Base-by-base conservation (phyloP, 306 rosid species). In the Sesbania bispinosa region DNA sequence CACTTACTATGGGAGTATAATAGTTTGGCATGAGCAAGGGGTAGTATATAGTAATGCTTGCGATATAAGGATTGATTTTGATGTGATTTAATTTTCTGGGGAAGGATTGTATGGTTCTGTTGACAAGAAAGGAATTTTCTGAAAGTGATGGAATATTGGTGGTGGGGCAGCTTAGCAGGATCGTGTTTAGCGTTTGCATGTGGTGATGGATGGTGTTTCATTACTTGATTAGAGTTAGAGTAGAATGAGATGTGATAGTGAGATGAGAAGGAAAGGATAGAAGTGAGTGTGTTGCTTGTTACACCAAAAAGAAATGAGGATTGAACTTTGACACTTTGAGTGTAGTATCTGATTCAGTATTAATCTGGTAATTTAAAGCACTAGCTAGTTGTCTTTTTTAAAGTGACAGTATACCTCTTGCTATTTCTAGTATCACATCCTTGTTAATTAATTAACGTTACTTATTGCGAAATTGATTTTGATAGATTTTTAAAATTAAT, bases 51-150 rank as follows among this genome's bases (percentile, higher is more conserved):
- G 21, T 6, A 70, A 1, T 55, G 29, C 69, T 45, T 67, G 67
- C 4, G 69, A 21, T 63, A 13, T 46, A 58, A 16, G 45, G 35
- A 63, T 30, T 19, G 18, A 9, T 15, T 9, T n/a, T 45, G 16
- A 18, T 54, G 46, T n/a, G n/a, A 32, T 7, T 0, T 32, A 11
- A 46, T 54, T 75, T 59, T 21, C 16, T 54, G 62, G 59, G 26
- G 71, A 74, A 61, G 80, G 3, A 20, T 50, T 61, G 65, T 41
- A 36, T 57, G 59, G 62, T 46, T 48, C 52, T 57, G 48, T 55
- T 42, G 27, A 48, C 81, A 77, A 59, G 76, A 60, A 70, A 61
- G 82, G 77, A 74, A 80, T 80, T 50, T 79, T 52, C 30, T 67
- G 43, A 60, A 19, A 11, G 53, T 29, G 76, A 67, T 48, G 23